Evolutionary conservation across 2,329 filamentous ascomycete species (phyloP).

Genomic region (Pseudogymnoascus destructans): DNA sequence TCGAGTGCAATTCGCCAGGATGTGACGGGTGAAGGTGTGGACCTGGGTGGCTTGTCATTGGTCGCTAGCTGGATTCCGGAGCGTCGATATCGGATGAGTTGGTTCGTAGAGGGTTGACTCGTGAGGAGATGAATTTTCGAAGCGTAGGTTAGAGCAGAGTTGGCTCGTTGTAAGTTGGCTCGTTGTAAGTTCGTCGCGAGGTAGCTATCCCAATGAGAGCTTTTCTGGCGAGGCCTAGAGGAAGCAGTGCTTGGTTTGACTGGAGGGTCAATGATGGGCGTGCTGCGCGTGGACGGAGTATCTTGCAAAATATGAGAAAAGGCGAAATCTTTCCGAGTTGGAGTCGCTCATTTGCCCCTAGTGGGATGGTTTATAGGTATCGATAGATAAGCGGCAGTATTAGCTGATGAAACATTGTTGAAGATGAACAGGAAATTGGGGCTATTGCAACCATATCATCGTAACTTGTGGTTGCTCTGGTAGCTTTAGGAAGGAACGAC

Average conservation of each 20-base stretch:
- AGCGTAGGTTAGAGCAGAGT: background rate
- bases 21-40: background rate
- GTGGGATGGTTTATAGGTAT: background rate
- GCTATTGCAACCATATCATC: background rate
- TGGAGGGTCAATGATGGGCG: background rate
- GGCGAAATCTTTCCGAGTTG: background rate
- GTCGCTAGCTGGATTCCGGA: background rate
- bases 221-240: background rate
- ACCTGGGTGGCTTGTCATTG: slow-evolving; percentile 1
- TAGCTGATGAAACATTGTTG: background rate
- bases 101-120: too few relatives aligned
- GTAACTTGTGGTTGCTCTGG: too few relatives aligned
- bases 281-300: background rate
- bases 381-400: background rate
- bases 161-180: background rate
- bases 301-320: background rate
- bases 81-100: too few relatives aligned
- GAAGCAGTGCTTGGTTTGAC: background rate
- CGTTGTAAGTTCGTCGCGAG: background rate
- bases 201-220: background rate
- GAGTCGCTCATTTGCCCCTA: background rate
- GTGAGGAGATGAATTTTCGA: background rate
- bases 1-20: slow-evolving; percentile 18
- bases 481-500: background rate
- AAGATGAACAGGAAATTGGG: background rate